Base-by-base conservation (phyloP, 2,329 filamentous ascomycete species). In the Colletotrichum tamarilloi region DNA sequence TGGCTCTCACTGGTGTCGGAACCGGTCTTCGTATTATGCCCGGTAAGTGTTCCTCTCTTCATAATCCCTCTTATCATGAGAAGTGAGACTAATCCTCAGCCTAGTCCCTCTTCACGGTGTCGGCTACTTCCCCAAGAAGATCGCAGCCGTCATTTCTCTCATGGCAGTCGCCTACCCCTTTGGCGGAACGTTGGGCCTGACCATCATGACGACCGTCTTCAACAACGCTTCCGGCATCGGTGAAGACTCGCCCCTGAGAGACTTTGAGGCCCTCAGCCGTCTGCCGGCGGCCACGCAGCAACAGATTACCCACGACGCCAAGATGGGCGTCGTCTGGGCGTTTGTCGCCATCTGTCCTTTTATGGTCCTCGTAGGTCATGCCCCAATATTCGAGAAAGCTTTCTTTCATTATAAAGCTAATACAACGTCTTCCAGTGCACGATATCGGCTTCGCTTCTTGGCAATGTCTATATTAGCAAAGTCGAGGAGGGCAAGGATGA, bases 191-290 rank as follows among this genome's bases (percentile, higher is more conserved):
- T 80, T 93, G 3, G 88, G 88, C 0, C 84, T 93, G 58, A 92
- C 91, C 0, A 86, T 93, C 76, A 93, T 93, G 92, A 87, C 90
- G 16, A 87, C 88, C 9, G 91, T 93, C 1, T 93, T 93, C 80
- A 92, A 92, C 77, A 93, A 93, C 74, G 82, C 79, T 5, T 80
- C 80, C 6, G 81, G 79, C 1, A 72, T 78, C 28, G 65, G 69
- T 24, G 65, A 56, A 57, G 62, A 76, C 66, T 82, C 72, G 11
- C 76, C 78, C 22, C 72, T 78, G 46, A 75, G 78, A 7, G 83
- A 80, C 52, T 80, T 89, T 1, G 76, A 80, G 14, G 77, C 77
- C 4, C 82, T 87, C 49, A 72, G 76, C 11, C 71, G 76, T 2
- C 77, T 87, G 8, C 81, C 85, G 0, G 57, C 78, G 1, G 79